Base-by-base conservation (phyloP, 768 basidiomycete genomes). In the Clitopilus hobsonii region DNA sequence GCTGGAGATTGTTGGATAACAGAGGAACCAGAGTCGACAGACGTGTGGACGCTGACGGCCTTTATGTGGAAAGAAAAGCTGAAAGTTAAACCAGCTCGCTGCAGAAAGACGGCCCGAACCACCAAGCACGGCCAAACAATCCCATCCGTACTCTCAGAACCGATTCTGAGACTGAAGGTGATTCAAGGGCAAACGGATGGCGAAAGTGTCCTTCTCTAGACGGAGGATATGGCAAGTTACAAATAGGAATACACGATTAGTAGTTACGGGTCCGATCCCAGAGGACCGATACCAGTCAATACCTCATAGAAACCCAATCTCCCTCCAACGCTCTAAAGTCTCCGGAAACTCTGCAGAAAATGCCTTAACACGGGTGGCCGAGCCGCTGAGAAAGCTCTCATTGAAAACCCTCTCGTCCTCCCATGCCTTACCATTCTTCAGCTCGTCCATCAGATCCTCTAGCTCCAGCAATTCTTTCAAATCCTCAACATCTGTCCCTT, bases 401-500 rank as follows among this genome's bases (percentile, higher is more conserved):
- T 10, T 45, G n/a, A 45, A 45, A 4, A 45, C 6, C 41, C 41
- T 45, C n/a, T 18, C 41, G 22, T 45, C 41, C 5, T 11, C 11
- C 41, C 41, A 45, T 10, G 41, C 18, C 41, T 23, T 16, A 11
- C 41, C 41, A 18, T 45, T 18, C 41, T 23, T 45, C n/a, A 45
- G 22, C 41, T 45, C 41, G n/a, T 45, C 41, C 5, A 45, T 20
- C 16, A 45, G 16, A 23, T 45, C 41, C 41, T n/a, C n/a, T n/a
- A 45, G 22, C 22, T 45, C 41, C n/a, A 56, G 32, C 55, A 56
- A 48, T 38, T 53, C 51, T 24, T 38, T 26, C n/a, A 62, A 28
- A 38, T 62, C 61, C 26, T 60, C 32, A 16, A 53, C 57, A 14
- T 62, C 61, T 5, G 54, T 28, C 1, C 57, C 57, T 11, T 52